These are phyloP conservation scores for Wickerhamomyces subpelliculosus DNA, from an alignment of 805 yeast species.

Conservation along the genomic window DNA sequence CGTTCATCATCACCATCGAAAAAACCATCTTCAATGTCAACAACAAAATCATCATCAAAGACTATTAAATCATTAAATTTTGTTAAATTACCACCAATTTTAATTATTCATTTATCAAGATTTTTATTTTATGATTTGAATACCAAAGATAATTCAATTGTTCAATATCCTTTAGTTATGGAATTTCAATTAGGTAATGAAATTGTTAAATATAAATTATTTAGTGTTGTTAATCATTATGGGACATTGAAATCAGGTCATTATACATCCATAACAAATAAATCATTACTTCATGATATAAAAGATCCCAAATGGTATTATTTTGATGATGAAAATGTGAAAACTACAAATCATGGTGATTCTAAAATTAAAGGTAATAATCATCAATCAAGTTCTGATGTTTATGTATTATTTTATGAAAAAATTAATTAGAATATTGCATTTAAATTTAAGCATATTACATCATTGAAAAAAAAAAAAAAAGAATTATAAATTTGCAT, in stretches of 20 bases:
- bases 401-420: slow-evolving; percentile 65
- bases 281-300: slow-evolving; percentile 29
- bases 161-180: slow-evolving; percentile 49
- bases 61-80: slow-evolving; percentile 66
- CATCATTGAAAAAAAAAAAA: too few species aligned
- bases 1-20: slow-evolving; percentile 19
- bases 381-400: slow-evolving; percentile 46
- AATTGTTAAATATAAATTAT: slow-evolving; percentile 40
- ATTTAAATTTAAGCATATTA: too few species aligned
- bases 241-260: slow-evolving; percentile 73
- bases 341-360: slow-evolving; percentile 42
- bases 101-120: slow-evolving; percentile 81
- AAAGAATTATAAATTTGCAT: too few species aligned
- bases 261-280: slow-evolving; percentile 62
- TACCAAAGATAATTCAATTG: slow-evolving; percentile 43
- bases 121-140: slow-evolving; percentile 52
- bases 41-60: slow-evolving; percentile 15
- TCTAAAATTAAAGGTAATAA: slow-evolving; percentile 29
- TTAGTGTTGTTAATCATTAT: slow-evolving; percentile 62
- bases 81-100: slow-evolving; percentile 70
- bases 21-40: slow-evolving; percentile 16
- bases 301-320: slow-evolving; percentile 54
- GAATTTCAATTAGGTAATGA: slow-evolving; percentile 37
- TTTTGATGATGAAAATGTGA: slow-evolving; percentile 65
- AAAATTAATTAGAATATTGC: slow-evolving; percentile 14